Conservation (phyloP, 768 basidiomycete species). For the Hygrocybe punicea region DNA sequence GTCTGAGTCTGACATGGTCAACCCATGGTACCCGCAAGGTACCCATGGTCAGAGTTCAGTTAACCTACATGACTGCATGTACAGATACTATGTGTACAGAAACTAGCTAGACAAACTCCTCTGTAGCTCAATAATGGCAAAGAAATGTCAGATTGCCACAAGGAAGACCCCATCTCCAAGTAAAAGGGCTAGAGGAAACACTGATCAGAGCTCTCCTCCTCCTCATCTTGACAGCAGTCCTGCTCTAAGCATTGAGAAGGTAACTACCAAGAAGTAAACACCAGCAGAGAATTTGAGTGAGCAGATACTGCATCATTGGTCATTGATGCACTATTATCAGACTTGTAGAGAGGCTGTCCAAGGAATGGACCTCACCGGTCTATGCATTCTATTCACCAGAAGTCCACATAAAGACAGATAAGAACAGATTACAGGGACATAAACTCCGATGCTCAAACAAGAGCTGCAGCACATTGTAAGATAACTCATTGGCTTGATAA, state of each 20-base stretch:
- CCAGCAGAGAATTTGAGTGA: background rate
- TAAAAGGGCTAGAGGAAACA: too few species aligned
- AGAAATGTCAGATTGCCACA: too few species aligned
- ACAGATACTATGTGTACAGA: too few species aligned
- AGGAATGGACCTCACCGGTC: constrained; percentile 26
- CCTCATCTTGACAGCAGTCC: too few species aligned
- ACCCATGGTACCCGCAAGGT: too few species aligned
- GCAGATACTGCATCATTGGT: background rate
- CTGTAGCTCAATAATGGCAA: too few species aligned
- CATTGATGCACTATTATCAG: background rate
- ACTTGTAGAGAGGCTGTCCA: constrained; percentile 17
- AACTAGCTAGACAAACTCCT: too few species aligned
- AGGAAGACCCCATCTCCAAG: too few species aligned
- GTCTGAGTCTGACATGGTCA: too few species aligned
- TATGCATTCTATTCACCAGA: constrained; percentile 26
- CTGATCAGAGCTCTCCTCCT: too few species aligned
- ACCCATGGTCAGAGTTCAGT: too few species aligned
- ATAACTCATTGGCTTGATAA: constrained; percentile 22
- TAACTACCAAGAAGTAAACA: background rate
- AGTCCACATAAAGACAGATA: constrained; percentile 14
- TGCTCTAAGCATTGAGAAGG: background rate
- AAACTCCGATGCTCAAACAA: constrained; percentile 22
- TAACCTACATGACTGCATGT: too few species aligned
- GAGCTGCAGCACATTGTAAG: constrained; percentile 12
- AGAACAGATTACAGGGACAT: constrained; percentile 14